These are phyloP conservation scores for Fraxinus ornus DNA, from an alignment of 305 asterid species.

Conservation along the genomic window DNA sequence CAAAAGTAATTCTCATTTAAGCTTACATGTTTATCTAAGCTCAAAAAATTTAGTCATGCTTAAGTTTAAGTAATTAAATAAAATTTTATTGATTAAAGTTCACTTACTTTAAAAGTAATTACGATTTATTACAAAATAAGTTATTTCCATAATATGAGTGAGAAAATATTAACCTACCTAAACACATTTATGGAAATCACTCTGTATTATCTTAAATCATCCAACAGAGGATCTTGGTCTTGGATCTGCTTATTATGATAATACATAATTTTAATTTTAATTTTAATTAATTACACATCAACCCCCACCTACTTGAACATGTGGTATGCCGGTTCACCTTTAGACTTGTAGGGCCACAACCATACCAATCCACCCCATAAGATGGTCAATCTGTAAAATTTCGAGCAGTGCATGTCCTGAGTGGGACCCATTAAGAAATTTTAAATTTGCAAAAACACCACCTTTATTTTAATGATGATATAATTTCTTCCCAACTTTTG, in stretches of 20 bases:
- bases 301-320: constrained; percentile 31
- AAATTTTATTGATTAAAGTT: not conserved
- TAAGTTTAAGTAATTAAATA: not conserved
- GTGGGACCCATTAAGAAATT: not conserved
- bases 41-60: not conserved
- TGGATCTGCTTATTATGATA: not conserved
- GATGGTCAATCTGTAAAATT: constrained; percentile 13
- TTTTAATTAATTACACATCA: constrained; percentile 18
- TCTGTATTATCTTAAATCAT: not conserved
- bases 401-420: constrained; percentile 17
- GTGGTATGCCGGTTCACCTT: constrained; percentile 34
- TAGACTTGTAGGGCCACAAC: constrained; percentile 31
- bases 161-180: too few species aligned
- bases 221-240: not conserved
- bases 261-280: not conserved
- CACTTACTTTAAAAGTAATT: not conserved
- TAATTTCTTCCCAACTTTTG: not conserved
- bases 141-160: not conserved
- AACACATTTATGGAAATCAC: too few species aligned
- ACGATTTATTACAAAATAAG: not conserved
- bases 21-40: not conserved
- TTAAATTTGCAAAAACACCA: not conserved
- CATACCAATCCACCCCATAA: constrained; percentile 22
- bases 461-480: not conserved
- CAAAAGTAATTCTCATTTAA: not conserved